These are phyloP conservation scores for Penicillium fimorum DNA, from an alignment of 495 filamentous ascomycete species.

Conservation along the genomic window DNA sequence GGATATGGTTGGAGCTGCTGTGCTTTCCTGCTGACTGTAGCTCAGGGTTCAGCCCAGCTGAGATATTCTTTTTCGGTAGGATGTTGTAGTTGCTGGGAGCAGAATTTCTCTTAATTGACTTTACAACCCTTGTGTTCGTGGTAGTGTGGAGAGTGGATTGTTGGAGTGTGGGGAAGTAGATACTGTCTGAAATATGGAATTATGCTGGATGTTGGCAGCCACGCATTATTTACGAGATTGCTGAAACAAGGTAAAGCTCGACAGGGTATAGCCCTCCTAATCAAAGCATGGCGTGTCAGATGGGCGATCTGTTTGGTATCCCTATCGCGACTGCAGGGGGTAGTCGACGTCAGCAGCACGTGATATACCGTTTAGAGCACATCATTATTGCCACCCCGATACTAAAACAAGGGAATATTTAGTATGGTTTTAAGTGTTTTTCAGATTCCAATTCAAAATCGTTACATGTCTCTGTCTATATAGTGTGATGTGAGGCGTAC, in stretches of 20 bases:
- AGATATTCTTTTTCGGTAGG: background rate
- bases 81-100: background rate
- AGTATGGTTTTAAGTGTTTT: background rate
- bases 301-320: background rate
- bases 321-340: background rate
- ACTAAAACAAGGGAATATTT: background rate
- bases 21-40: background rate
- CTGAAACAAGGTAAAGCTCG: background rate
- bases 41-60: background rate
- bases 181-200: background rate
- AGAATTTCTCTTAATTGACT: background rate
- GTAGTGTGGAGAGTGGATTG: background rate
- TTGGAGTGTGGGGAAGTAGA: background rate
- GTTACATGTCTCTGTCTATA: conserved; percentile 14
- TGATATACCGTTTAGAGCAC: background rate
- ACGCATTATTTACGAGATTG: background rate
- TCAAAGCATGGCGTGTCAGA: background rate
- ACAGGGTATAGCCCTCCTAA: background rate
- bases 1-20: background rate
- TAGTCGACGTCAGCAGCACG: conserved; percentile 10
- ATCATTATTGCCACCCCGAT: background rate
- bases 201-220: background rate
- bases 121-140: background rate
- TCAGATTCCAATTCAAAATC: conserved; percentile 10
- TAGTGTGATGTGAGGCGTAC: conserved; percentile 7